phyloP scores from a whole-genome alignment of 1,139 yeast genomes.

The Hanseniaspora uvarum region DNA sequence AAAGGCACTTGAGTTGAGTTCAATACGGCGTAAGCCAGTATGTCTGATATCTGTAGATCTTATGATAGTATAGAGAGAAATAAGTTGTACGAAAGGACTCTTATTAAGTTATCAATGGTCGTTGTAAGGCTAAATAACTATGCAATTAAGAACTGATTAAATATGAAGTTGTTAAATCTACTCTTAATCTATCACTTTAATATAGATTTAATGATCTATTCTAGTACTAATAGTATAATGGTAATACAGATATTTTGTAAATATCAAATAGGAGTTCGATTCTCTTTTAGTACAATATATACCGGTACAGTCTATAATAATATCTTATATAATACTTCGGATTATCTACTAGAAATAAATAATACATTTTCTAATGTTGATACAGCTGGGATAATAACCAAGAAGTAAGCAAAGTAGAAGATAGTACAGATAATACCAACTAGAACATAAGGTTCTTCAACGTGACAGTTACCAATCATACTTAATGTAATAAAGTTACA shows the following conservation, averaged over 20 bases:
- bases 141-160: constrained; percentile 8
- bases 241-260: constrained; percentile 1
- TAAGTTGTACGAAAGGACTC: constrained; percentile 5
- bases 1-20: constrained; percentile 12
- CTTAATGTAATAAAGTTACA: constrained; percentile 21
- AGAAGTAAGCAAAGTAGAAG: constrained; percentile 20
- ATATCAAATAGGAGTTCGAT: neutral
- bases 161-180: constrained; percentile 5
- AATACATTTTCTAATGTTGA: constrained; percentile 22
- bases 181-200: neutral
- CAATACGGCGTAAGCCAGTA: constrained; percentile 11
- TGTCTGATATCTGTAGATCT: constrained; percentile 8
- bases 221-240: neutral
- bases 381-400: constrained; percentile 21
- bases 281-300: neutral
- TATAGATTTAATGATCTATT: neutral
- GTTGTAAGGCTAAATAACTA: neutral
- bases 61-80: neutral
- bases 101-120: neutral
- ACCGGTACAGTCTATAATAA: neutral
- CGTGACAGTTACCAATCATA: constrained; percentile 21
- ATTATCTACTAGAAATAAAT: constrained; percentile 15
- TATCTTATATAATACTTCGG: neutral
- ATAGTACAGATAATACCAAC: constrained; percentile 20
- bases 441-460: constrained; percentile 20